Evolutionary conservation across 495 filamentous ascomycete genomes (phyloP).

Genomic region (Podospora pseudocomata): DNA sequence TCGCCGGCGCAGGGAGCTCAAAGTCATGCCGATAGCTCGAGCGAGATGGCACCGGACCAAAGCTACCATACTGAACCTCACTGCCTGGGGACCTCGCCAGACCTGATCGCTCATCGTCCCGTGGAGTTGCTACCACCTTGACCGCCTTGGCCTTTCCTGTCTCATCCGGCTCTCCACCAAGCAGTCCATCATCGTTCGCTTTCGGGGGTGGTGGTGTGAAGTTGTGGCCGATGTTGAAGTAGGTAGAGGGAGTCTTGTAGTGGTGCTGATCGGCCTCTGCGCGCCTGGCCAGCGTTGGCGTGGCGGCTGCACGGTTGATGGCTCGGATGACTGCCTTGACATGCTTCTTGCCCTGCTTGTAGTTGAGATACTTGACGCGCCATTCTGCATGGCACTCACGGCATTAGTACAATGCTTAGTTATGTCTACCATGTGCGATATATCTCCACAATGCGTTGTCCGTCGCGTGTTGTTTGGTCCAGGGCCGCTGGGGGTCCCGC

Average conservation of each 20-base stretch:
- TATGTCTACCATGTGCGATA: neutral
- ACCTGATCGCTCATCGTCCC: constrained; percentile 34
- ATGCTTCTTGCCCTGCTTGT: constrained; percentile 90
- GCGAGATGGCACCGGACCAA: constrained; percentile 61
- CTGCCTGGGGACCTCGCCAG: constrained; percentile 32
- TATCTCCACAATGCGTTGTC: neutral
- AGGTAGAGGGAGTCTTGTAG: constrained; percentile 22
- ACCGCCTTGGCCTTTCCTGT: neutral
- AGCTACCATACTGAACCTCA: constrained; percentile 66
- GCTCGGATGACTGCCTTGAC: constrained; percentile 76
- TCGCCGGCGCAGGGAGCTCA: constrained; percentile 72
- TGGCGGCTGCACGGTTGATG: constrained; percentile 58
- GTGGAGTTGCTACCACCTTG: neutral
- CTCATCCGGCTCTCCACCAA: neutral
- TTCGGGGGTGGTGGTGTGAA: constrained; percentile 19
- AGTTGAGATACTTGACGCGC: constrained; percentile 87
- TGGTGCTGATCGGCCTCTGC: constrained; percentile 20
- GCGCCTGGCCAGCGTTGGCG: constrained; percentile 39
- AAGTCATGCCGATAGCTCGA: constrained; percentile 39
- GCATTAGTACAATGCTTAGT: constrained; percentile 1
- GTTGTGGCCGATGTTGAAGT: constrained; percentile 15
- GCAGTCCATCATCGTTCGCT: neutral
- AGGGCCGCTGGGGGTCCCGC: neutral
- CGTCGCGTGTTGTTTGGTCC: no score
- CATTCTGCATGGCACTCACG: constrained; percentile 55